Evolutionary conservation across 2,329 filamentous ascomycete species (phyloP), one percentile per base, ranked within the genome.

Genomic region (Basipetospora chlamydospora): DNA sequence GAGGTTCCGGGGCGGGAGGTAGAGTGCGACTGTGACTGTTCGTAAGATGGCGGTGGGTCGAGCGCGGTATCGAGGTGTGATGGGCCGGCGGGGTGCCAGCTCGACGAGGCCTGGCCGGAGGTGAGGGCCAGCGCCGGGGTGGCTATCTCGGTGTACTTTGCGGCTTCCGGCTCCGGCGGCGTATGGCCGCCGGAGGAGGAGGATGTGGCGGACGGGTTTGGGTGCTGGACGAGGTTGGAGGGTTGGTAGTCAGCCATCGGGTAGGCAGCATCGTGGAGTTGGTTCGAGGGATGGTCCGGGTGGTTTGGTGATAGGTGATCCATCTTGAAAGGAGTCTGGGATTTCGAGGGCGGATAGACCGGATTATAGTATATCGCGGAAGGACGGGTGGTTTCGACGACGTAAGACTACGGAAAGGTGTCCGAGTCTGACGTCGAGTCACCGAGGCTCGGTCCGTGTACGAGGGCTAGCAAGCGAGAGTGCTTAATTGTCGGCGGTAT

Each of bases 261-360:
- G 25, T 42, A 42, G n/a, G 41, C 41, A 17, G 41, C 41, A 23
- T 40, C 35, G 25, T 34, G 35, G 26, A 42, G 37, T 13, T 39
- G 29, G 33, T 42, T 37, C 23, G 41, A 42, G 25, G 41, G 39
- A 30, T 42, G 41, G 18, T 36, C 29, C 9, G 39, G 36, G 21
- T 28, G 28, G 35, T 37, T 37, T 13, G 26, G 16, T n/a, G 35
- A 22, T 10, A 26, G 26, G 12, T 23, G 20, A 28, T 37, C 35
- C 35, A 37, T 37, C 35, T 30, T 28, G 28, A 21, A 28, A n/a
- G 26, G 35, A 37, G 18, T 18, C n/a, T 31, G n/a, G 33, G 11
- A n/a, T n/a, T n/a, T n/a, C n/a, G 17, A 26, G 7, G 16, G 15
- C 6, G 29, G 29, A 6, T 31, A 31, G 12, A 18, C n/a, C 15